A percentile compares a stretch with the other conserved stretches of the same genome.
Evolutionary conservation across 208 protist genomes (phyloP).

Genomic region (Zelonia costaricensis): DNA sequence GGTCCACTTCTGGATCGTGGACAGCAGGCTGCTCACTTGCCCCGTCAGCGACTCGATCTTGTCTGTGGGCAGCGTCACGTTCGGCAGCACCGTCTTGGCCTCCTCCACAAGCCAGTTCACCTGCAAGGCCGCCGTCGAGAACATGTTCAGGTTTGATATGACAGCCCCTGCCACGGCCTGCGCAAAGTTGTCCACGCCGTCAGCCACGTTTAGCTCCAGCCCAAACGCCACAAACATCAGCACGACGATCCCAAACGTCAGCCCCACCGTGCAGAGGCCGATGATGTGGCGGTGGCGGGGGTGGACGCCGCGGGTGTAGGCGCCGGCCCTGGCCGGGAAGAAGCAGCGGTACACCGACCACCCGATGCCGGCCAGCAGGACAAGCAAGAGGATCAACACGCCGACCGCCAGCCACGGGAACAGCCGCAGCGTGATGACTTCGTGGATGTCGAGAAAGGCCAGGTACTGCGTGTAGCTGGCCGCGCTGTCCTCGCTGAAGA

Average conservation of each 20-base stretch:
- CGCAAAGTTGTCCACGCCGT: conserved; percentile 31
- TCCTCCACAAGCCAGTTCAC: conserved; percentile 29
- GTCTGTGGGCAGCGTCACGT: conserved; percentile 16
- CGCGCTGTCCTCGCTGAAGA: conserved; percentile 13
- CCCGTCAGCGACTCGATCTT: conserved; percentile 8
- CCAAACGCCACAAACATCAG: conserved; percentile 33
- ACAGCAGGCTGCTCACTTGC: conserved; percentile 14
- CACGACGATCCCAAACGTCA: conserved; percentile 18
- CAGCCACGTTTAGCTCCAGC: conserved; percentile 31
- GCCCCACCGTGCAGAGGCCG: conserved; percentile 1
- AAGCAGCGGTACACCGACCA: conserved; percentile 23
- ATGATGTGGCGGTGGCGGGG: conserved; percentile 2
- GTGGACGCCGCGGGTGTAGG: conserved; percentile 17
- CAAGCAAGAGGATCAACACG: conserved; percentile 26
- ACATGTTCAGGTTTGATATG: conserved; percentile 21
- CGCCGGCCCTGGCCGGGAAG: conserved; percentile 7
- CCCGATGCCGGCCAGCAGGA: conserved; percentile 15
- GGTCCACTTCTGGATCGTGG: conserved; percentile 21
- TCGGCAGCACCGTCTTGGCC: conserved; percentile 19
- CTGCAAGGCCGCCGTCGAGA: conserved; percentile 11
- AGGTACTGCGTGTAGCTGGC: conserved; percentile 30
- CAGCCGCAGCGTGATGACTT: conserved; percentile 28
- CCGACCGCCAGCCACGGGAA: conserved; percentile 31
- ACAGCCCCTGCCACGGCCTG: conserved; percentile 12
- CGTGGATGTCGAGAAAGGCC: conserved; percentile 27